Evolutionary conservation across 495 filamentous ascomycete species (phyloP), one percentile per base, ranked within the genome.

Genomic region (Tuber brumale): DNA sequence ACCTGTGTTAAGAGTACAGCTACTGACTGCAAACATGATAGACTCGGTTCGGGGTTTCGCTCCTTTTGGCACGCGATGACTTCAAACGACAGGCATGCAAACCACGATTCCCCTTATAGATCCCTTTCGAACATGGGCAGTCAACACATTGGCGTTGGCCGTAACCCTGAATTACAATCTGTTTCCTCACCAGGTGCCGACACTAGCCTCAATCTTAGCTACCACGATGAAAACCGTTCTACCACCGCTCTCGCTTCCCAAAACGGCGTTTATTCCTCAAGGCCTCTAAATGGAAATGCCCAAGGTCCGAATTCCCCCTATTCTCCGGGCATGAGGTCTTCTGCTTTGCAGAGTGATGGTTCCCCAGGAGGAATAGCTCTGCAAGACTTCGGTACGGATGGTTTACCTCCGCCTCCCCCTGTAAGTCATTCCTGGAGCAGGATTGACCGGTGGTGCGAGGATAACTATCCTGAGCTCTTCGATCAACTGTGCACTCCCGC

Each of bases 11-110:
- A 31, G 57, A 35, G 57, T 31, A 16, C 16, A 1, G 10, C 18
- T 66, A 8, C 57, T 66, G 57, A 66, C 27, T 27, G 1, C 57
- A 66, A 35, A 31, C 57, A 66, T 35, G 39, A 79, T 79, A 92
- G 91, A 76, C 82, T 94, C 77, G 87, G 87, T 74, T 86, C 86
- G 72, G 86, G 88, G 84, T 90, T 92, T 85, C 89, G 89, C 80
- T 92, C 92, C 78, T 93, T 97, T 85, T 97, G 95, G 95, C 95
- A 98, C 88, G 92, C 93, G 73, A 95, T 97, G 93, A 97, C 94
- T 85, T 88, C 87, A 82, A 84, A 89, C 85, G 86, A 92, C 83
- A 87, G 90, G 88, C 92, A 95, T 89, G 92, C 94, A 74, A 89
- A 88, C 77, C 92, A 89, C 85, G 92, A 97, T 85, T 95, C 93